Conservation (phyloP, 768 basidiomycete species). For the Xerocomus spinulosus region DNA sequence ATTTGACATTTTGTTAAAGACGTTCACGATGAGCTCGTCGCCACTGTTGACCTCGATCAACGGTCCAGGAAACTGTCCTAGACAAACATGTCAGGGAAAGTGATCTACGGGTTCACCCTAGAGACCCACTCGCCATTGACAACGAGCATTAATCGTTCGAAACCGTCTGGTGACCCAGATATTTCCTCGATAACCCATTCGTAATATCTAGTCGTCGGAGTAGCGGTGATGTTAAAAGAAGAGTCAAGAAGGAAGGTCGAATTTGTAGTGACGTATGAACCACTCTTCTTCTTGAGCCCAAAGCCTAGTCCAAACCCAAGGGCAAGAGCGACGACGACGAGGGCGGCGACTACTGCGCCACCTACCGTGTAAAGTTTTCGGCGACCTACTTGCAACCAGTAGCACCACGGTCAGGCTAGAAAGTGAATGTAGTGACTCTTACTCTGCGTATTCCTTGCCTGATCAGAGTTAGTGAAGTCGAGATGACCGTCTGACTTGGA, state of each 20-base stretch:
- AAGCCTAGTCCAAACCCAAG: constrained; percentile 30
- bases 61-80: constrained; percentile 34
- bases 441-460: constrained; percentile 4
- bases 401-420: too few species aligned
- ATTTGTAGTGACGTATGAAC: constrained; percentile 19
- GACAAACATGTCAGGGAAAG: constrained; percentile 2
- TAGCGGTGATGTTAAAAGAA: constrained; percentile 22
- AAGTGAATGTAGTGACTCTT: constrained; percentile 1
- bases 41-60: constrained; percentile 34
- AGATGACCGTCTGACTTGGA: constrained; percentile 1
- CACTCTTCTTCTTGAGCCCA: constrained; percentile 21
- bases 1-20: constrained; percentile 30
- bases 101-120: neutral
- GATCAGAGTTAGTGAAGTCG: neutral
- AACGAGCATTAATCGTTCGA: constrained; percentile 40
- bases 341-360: constrained; percentile 7
- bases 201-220: constrained; percentile 39
- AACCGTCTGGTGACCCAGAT: constrained; percentile 39
- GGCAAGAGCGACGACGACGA: constrained; percentile 19
- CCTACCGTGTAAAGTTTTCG: constrained; percentile 18
- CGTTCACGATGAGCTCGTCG: constrained; percentile 33
- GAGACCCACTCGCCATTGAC: constrained; percentile 37
- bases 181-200: constrained; percentile 40
- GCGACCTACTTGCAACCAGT: constrained; percentile 10
- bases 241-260: constrained; percentile 29